These are phyloP conservation scores for Phytophthora crassamura DNA, from an alignment of 352 stramenopile species.

Conservation along the genomic window DNA sequence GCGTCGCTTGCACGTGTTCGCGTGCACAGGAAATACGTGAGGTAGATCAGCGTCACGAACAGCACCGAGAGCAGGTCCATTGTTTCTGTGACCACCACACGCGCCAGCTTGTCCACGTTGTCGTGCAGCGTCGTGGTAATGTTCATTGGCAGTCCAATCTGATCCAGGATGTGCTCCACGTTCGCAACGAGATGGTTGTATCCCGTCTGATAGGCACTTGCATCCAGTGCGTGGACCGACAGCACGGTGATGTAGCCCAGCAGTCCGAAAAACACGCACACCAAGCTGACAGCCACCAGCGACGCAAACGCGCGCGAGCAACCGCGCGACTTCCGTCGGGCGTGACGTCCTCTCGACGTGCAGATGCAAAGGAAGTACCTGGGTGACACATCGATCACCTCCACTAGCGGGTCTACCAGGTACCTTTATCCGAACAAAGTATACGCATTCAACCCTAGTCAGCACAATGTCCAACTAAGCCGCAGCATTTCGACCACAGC, in stretches of 20 bases:
- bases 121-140: slow-evolving; percentile 91
- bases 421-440: slow-evolving; percentile 46
- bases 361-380: slow-evolving; percentile 89
- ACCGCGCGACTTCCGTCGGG: slow-evolving; percentile 75
- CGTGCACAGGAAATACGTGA: slow-evolving; percentile 90
- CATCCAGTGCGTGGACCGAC: slow-evolving; percentile 83
- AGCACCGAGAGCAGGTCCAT: slow-evolving; percentile 92
- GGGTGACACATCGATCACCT: slow-evolving; percentile 89
- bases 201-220: slow-evolving; percentile 82
- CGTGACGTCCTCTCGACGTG: slow-evolving; percentile 76
- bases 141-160: slow-evolving; percentile 85
- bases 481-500: not conserved
- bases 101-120: slow-evolving; percentile 89
- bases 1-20: slow-evolving; percentile 85
- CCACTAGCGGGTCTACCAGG: slow-evolving; percentile 85
- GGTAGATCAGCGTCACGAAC: slow-evolving; percentile 91
- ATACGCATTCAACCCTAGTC: not conserved
- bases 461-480: not conserved
- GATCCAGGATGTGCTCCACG: slow-evolving; percentile 69
- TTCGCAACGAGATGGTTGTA: slow-evolving; percentile 78
- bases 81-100: slow-evolving; percentile 85
- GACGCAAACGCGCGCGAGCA: slow-evolving; percentile 88
- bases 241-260: slow-evolving; percentile 90
- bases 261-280: slow-evolving; percentile 88
- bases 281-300: slow-evolving; percentile 81